Evolutionary conservation across 1,139 yeast species (phyloP), one percentile per base, ranked within the genome.

Genomic region (Lodderomyces elongisporus): DNA sequence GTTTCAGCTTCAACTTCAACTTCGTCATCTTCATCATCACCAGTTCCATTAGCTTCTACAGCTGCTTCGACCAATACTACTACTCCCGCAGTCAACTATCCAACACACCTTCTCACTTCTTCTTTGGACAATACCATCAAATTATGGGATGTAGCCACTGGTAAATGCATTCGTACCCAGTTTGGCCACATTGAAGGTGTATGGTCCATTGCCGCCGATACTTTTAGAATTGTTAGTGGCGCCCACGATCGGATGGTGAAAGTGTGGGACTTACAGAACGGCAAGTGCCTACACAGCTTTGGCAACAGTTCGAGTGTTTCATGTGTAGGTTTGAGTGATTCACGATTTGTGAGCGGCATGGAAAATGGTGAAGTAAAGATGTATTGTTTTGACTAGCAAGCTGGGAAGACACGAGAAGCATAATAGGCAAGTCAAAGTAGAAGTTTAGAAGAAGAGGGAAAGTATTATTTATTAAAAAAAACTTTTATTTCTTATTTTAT

Each of bases 131-230:
- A 88, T 56, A 89, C 97, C 10, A 87, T 91, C 52, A 88, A 89
- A 55, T 60, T 91, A 31, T 91, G 97, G 97, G 94, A 88, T 48
- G 81, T 88, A 23, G 68, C 70, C 42, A 76, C 93, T 0, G 96
- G 96, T 3, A 77, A 77, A 54, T 89, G 97, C 51, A 77, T 87
- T 14, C 70, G 96, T 38, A 89, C 98, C 0, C 89, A 91, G 54
- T 89, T 89, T 60, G 98, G 98, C 4, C 98, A 91, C 52, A 87
- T 89, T 35, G 97, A 91, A 58, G 97, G 97, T 14, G 95, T 91
- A 14, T 89, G 97, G 96, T 85, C 91, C 27, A 83, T 91, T 40
- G 87, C 91, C 13, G 94, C 96, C 0, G 97, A 91, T 61, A 88
- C 91, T 28, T 91, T 91, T 67, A 72, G 98, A 45, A 84, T 91